Conservation (phyloP, 352 stramenopile genomes). For the Phytopythium mirpurense region DNA sequence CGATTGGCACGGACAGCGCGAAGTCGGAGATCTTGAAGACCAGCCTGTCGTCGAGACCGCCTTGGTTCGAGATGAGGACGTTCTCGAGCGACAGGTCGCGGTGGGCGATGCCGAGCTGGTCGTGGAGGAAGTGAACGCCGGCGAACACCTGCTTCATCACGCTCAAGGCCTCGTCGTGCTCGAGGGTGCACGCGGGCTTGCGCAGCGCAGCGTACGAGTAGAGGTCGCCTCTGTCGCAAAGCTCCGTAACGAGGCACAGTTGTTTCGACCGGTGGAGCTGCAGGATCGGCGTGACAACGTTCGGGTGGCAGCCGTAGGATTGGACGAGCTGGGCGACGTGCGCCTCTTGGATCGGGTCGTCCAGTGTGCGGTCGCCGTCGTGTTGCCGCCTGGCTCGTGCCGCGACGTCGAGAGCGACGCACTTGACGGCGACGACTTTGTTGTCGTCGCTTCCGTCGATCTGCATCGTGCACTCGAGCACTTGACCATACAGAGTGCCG, state of each 20-base stretch:
- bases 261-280: slow-evolving; percentile 14
- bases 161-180: slow-evolving; percentile 20
- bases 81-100: slow-evolving; percentile 59
- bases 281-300: slow-evolving; percentile 23
- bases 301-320: slow-evolving; percentile 19
- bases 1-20: slow-evolving; percentile 26
- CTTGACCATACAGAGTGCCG: slow-evolving; percentile 19
- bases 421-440: slow-evolving; percentile 20
- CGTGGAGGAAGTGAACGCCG: slow-evolving; percentile 41
- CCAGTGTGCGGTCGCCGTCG: slow-evolving; percentile 10
- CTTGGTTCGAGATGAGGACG: slow-evolving; percentile 19
- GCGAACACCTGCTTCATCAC: slow-evolving; percentile 33
- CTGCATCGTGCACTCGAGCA: slow-evolving; percentile 19
- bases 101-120: slow-evolving; percentile 27
- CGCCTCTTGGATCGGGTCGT: slow-evolving; percentile 23
- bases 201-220: slow-evolving; percentile 19
- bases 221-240: slow-evolving; percentile 44
- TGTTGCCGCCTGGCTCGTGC: slow-evolving; percentile 7
- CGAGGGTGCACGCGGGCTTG: slow-evolving; percentile 7
- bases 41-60: not conserved
- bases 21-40: slow-evolving; percentile 59
- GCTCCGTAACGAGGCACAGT: slow-evolving; percentile 44
- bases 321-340: slow-evolving; percentile 11
- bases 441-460: slow-evolving; percentile 6
- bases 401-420: slow-evolving; percentile 15